A percentile compares a stretch with the other conserved stretches of the same genome.
Conservation (phyloP, 139 green algal genomes). For the Chlamydomonas applanata region DNA sequence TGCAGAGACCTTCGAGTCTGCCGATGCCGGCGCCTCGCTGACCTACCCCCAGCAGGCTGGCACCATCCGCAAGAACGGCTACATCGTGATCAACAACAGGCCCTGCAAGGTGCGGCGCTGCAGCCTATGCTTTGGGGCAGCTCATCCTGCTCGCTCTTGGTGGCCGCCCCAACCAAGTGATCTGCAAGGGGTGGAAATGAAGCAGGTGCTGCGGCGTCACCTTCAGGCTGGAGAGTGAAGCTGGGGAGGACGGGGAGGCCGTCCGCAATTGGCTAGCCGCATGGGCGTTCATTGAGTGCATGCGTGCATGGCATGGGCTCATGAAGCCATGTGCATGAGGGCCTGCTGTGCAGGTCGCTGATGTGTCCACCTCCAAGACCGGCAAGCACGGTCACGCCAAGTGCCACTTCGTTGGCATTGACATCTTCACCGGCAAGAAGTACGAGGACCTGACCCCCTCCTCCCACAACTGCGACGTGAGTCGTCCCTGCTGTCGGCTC, state of each 20-base stretch:
- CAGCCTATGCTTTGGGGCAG: not conserved
- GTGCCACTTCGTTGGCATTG: conserved; percentile 95
- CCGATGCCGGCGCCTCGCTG: conserved; percentile 81
- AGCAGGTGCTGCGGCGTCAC: too few species aligned
- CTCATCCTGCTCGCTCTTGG: too few species aligned
- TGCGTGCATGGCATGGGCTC: not conserved
- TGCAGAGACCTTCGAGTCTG: conserved; percentile 24
- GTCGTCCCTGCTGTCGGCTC: conserved; percentile 3
- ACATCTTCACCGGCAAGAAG: conserved; percentile 99
- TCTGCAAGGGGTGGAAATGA: not conserved
- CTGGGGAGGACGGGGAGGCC: not conserved
- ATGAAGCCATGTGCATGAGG: not conserved
- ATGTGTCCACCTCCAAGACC: conserved; percentile 99
- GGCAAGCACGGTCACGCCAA: conserved; percentile 99
- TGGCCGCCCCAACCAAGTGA: too few species aligned
- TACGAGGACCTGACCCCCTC: conserved; percentile 96
- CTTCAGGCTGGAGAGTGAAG: too few species aligned
- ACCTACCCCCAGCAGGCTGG: conserved; percentile 93
- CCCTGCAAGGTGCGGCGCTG: conserved; percentile 89
- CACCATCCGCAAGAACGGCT: conserved; percentile 94
- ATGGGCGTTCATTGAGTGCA: not conserved
- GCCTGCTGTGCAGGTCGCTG: conserved; percentile 77
- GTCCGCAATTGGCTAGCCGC: not conserved
- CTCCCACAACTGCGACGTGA: conserved; percentile 95
- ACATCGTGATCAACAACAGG: conserved; percentile 93